Evolutionary conservation across 768 basidiomycete genomes (phyloP).

Genomic region (Pleurotus eryngii): DNA sequence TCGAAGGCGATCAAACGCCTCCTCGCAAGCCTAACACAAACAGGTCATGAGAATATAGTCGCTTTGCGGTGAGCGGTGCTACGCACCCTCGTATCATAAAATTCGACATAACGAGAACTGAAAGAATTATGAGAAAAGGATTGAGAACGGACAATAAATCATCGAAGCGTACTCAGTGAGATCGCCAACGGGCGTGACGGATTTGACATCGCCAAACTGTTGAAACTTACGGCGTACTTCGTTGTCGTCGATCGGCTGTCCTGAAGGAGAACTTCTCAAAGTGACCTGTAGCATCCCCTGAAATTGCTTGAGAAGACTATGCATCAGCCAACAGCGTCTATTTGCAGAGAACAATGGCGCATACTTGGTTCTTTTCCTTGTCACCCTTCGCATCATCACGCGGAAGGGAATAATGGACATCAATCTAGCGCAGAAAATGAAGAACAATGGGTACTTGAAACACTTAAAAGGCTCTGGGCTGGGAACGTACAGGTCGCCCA

Average conservation of each 20-base stretch:
- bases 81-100: conserved; percentile 82
- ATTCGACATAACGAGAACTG: conserved; percentile 92
- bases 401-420: conserved; percentile 96
- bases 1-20: conserved; percentile 77
- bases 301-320: conserved; percentile 44
- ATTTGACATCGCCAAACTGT: conserved; percentile 88
- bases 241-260: conserved; percentile 73
- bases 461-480: conserved; percentile 3
- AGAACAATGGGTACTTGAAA: conserved; percentile 19
- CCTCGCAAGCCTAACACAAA: conserved; percentile 58
- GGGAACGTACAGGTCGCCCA: conserved; percentile 79
- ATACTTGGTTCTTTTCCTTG: conserved; percentile 82
- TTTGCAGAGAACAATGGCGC: conserved; percentile 3
- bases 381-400: conserved; percentile 76
- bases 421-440: conserved; percentile 59
- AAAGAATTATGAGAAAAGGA: neutral
- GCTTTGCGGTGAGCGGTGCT: no score
- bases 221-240: conserved; percentile 86
- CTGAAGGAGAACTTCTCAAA: conserved; percentile 64
- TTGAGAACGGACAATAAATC: neutral
- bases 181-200: conserved; percentile 61
- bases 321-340: neutral
- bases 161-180: conserved; percentile 50
- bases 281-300: conserved; percentile 86
- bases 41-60: neutral